These are phyloP conservation scores for Zasmidium cellare DNA, from an alignment of 2,329 filamentous ascomycete species.

Conservation along the genomic window DNA sequence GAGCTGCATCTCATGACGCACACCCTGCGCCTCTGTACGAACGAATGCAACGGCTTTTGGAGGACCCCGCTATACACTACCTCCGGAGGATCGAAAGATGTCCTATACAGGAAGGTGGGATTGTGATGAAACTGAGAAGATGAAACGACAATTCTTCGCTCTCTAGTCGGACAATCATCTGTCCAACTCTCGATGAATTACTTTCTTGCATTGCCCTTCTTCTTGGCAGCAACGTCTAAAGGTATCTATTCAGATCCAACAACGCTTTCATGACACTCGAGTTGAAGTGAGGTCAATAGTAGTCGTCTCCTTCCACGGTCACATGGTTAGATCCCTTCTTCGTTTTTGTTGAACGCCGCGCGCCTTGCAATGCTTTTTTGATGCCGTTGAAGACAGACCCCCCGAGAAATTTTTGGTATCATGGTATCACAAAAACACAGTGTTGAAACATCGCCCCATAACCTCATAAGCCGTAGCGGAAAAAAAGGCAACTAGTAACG, in stretches of 20 bases:
- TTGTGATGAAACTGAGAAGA: no score
- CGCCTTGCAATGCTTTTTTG: constrained; percentile 28
- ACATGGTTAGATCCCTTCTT: constrained; percentile 6
- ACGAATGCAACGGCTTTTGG: neutral
- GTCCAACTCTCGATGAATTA: no score
- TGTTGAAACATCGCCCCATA: constrained; percentile 28
- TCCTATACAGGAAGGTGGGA: no score
- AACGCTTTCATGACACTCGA: constrained; percentile 11
- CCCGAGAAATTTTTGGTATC: constrained; percentile 14
- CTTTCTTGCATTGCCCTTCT: no score
- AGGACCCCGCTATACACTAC: neutral
- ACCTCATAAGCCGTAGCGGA: constrained; percentile 19
- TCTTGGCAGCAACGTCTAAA: neutral
- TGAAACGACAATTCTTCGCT: no score
- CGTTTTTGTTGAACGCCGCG: constrained; percentile 28
- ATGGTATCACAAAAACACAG: constrained; percentile 21
- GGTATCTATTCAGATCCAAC: constrained; percentile 1
- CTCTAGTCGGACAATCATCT: no score
- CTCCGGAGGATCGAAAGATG: no score
- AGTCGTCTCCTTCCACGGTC: neutral
- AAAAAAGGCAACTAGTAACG: constrained; percentile 65
- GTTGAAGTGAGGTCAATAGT: constrained; percentile 21
- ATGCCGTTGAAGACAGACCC: constrained; percentile 25
- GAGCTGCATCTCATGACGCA: neutral
- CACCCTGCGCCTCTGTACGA: neutral